Percentiles rank a stretch among this genome's conserved stretches.
These are phyloP conservation scores for Bipolaris bicolor DNA, from an alignment of 2,329 filamentous ascomycete genomes.

Conservation along the genomic window DNA sequence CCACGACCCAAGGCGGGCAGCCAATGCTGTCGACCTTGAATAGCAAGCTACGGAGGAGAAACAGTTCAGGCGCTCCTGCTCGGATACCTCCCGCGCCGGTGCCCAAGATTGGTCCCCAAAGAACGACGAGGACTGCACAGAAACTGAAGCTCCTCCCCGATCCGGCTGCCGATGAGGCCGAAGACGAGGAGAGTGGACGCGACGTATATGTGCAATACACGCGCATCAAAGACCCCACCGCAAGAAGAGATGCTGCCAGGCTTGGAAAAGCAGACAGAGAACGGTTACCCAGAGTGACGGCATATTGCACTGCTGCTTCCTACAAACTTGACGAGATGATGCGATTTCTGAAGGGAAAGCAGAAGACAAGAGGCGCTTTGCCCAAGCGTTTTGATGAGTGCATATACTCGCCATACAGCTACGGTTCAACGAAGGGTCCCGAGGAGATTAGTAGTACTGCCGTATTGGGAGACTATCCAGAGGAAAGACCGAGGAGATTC, in stretches of 20 bases:
- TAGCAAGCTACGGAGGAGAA: constrained; percentile 82
- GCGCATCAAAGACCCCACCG: constrained; percentile 94
- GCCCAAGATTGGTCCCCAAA: constrained; percentile 87
- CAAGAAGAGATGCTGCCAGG: constrained; percentile 86
- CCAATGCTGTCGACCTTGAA: constrained; percentile 75
- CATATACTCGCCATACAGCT: constrained; percentile 93
- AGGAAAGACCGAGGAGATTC: constrained; percentile 67
- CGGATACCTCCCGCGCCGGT: constrained; percentile 50
- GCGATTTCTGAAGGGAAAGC: constrained; percentile 86
- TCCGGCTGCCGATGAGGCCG: constrained; percentile 77
- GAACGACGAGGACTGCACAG: constrained; percentile 93
- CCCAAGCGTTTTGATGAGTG: constrained; percentile 97
- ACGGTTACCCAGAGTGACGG: constrained; percentile 86
- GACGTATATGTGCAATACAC: constrained; percentile 99
- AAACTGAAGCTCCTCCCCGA: constrained; percentile 97
- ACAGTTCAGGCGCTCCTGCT: constrained; percentile 74
- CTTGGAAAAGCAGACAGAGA: constrained; percentile 92
- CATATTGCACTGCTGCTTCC: constrained; percentile 92
- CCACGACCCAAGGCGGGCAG: constrained; percentile 49
- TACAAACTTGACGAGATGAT: constrained; percentile 91
- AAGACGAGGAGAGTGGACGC: constrained; percentile 86
- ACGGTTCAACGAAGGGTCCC: constrained; percentile 58
- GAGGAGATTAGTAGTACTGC: constrained; percentile 45
- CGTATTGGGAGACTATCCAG: constrained; percentile 35
- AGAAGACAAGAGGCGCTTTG: constrained; percentile 76